Percentiles rank a stretch among this genome's conserved stretches.
Conservation (phyloP, 768 basidiomycete species). For the Amyloporia xantha region DNA sequence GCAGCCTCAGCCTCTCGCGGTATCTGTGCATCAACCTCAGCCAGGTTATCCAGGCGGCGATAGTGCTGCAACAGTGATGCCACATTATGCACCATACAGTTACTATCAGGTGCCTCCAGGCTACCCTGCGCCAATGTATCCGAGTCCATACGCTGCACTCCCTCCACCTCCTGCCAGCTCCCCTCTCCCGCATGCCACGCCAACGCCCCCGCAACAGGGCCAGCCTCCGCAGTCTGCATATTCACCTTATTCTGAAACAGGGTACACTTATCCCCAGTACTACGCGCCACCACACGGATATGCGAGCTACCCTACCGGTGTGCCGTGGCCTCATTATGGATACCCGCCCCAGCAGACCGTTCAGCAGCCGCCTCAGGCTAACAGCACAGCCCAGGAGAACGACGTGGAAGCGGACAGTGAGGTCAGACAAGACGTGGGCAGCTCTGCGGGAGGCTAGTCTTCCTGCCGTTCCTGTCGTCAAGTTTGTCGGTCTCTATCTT, state of each 20-base stretch:
- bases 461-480: not conserved
- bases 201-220: slow-evolving; percentile 3
- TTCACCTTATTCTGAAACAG: not conserved
- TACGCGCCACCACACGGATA: slow-evolving; percentile 5
- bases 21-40: slow-evolving; percentile 10
- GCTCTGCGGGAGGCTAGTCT: not conserved
- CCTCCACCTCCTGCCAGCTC: slow-evolving; percentile 8
- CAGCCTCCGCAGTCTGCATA: slow-evolving; percentile 2
- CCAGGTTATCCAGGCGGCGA: slow-evolving; percentile 10
- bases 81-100: slow-evolving; percentile 14
- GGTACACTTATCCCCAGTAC: not conserved
- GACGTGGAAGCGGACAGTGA: not conserved
- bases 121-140: slow-evolving; percentile 11
- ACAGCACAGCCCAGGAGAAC: slow-evolving; percentile 5
- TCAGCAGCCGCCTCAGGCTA: not conserved
- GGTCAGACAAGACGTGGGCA: not conserved
- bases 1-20: slow-evolving; percentile 7
- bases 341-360: too few relatives aligned
- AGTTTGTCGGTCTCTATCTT: not conserved
- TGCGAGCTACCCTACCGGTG: slow-evolving; percentile 8
- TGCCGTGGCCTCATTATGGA: slow-evolving; percentile 12
- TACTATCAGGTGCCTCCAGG: slow-evolving; percentile 13
- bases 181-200: slow-evolving; percentile 5
- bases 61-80: not conserved
- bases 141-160: slow-evolving; percentile 10